Percentiles rank a stretch among this genome's conserved stretches.
Conservation (phyloP, 441 rosid species). For the Raphanus hybrid region DNA sequence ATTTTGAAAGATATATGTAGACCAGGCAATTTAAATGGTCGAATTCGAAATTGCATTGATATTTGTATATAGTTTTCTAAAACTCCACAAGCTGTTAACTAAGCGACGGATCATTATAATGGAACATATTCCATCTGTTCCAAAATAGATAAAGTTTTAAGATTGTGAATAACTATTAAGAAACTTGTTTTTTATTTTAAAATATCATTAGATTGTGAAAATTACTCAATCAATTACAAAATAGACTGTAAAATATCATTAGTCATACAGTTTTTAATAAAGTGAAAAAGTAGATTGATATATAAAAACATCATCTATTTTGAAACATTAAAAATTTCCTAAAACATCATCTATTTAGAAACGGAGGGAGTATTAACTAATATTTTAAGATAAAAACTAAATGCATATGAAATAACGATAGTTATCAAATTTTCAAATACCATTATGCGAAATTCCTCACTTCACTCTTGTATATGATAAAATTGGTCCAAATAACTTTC, state of each 20-base stretch:
- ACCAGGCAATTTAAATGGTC: not conserved
- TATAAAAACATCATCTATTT: too few relatives aligned
- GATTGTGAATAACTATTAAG: too few relatives aligned
- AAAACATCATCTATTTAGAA: too few relatives aligned
- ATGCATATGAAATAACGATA: not conserved
- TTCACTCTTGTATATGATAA: not conserved
- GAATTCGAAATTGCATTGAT: not conserved
- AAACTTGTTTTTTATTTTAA: too few relatives aligned
- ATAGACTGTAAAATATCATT: too few relatives aligned
- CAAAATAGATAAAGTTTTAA: too few relatives aligned
- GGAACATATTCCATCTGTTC: not conserved
- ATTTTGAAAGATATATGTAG: not conserved
- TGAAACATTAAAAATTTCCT: too few relatives aligned
- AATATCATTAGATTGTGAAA: too few relatives aligned
- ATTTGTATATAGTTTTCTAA: not conserved
- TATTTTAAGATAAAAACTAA: not conserved
- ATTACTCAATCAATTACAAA: too few relatives aligned
- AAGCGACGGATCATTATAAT: not conserved
- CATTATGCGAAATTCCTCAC: not conserved
- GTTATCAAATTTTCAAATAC: not conserved
- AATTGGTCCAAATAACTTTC: slow-evolving; percentile 1
- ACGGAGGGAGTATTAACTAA: not conserved
- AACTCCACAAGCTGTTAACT: not conserved
- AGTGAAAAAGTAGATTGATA: too few relatives aligned
- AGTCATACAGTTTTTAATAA: too few relatives aligned